A percentile compares a stretch with the other conserved stretches of the same genome.
phyloP scores from a whole-genome alignment of 192 early-diverging fungal species.

The Phycomyces blakesleeanus region DNA sequence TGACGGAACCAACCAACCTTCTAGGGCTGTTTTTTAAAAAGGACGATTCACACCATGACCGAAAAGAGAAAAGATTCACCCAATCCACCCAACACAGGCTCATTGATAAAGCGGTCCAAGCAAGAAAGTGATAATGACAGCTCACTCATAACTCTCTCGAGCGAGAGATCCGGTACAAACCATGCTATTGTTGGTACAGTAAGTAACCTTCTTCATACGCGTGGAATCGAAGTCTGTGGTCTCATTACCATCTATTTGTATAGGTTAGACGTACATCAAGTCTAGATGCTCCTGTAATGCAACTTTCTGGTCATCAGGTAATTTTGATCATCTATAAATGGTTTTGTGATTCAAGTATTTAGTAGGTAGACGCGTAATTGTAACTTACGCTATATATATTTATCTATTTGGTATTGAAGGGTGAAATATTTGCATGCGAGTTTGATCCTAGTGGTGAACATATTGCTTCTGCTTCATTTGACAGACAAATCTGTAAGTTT shows the following conservation, averaged over 20 bases:
- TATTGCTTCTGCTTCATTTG: constrained; percentile 79
- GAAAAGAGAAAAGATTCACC: constrained; percentile 29
- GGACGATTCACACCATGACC: constrained; percentile 1
- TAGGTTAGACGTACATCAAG: constrained; percentile 63
- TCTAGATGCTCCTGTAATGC: constrained; percentile 83
- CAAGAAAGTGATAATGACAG: constrained; percentile 2
- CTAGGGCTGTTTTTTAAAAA: neutral
- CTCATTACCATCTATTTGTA: neutral
- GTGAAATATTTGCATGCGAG: constrained; percentile 77
- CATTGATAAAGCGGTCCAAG: constrained; percentile 21
- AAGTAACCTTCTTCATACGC: neutral
- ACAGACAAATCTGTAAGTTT: constrained; percentile 75
- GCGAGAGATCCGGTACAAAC: constrained; percentile 30
- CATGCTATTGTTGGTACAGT: constrained; percentile 35
- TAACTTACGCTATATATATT: constrained; percentile 2
- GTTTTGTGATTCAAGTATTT: neutral
- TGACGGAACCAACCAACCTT: neutral
- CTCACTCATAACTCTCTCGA: constrained; percentile 19
- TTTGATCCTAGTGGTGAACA: constrained; percentile 85
- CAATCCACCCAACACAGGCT: neutral
- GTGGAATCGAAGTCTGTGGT: neutral
- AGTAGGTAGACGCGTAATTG: neutral
- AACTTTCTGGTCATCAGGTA: constrained; percentile 72
- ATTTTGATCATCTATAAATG: neutral
- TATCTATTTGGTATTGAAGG: constrained; percentile 40